Base-by-base conservation (phyloP, 495 filamentous ascomycete species). In the Penicillium psychrofluorescens region DNA sequence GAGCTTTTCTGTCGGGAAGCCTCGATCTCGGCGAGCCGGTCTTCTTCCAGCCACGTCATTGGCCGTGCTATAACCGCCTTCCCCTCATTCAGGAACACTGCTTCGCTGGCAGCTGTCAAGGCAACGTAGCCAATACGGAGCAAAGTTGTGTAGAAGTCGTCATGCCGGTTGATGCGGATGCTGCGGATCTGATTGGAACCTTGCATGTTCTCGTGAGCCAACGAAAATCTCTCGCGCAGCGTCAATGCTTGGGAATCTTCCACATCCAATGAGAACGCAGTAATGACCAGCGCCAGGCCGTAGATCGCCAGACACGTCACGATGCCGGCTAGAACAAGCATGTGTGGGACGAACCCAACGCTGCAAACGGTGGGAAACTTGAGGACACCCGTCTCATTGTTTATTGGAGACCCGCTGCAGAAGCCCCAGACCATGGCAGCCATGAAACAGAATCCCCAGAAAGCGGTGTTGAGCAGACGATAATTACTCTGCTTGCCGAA, bases 61-160 rank as follows among this genome's bases (percentile, higher is more conserved):
- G 70, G 69, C 32, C 80, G 77, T 8, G 95, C 70, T 38, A 78
- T 78, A 14, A 98, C 80, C n/a, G 69, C 67, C 27, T 76, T 75
- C 10, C 90, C 89, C 66, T 97, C 92, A 41, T 95, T 91, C 14
- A 98, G 73, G 57, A 94, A 98, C 0, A 97, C 94, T 1, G 92
- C 91, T 59, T 97, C 89, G 48, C 86, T 94, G 0, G 94, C 92
- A 50, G 91, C 88, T 1, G 88, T 95, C 38, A 97, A 76, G 31
- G 88, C 81, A 12, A 78, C 78, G 51, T 95, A 97, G 0, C 92
- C 92, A 29, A 86, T 74, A 38, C 88, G 83, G 11, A 97, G 76
- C 7, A 97, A 72, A 0, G 88, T 83, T 0, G 87, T 95, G 58
- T 96, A 98, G 62, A 97, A 96, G 54, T 98, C 94, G 66, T 96